Base-by-base conservation (phyloP, 768 basidiomycete species). In the Russula ochroleuca region DNA sequence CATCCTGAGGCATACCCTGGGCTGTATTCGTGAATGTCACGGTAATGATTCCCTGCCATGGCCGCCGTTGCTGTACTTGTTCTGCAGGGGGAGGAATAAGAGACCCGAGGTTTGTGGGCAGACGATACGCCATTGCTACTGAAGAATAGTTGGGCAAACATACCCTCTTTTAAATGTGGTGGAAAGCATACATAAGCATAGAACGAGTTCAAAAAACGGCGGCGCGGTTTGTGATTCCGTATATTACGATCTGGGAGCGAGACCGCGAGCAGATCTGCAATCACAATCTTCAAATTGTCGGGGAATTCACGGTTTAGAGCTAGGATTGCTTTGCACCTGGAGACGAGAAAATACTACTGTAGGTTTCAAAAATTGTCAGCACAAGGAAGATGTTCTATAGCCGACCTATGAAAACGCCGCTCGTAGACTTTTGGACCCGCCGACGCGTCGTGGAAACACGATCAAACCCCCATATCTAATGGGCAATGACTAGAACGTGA, bases 71-170 rank as follows among this genome's bases (percentile, higher is more conserved):
- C 33, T 70, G 69, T 41, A 72, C 67, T 72, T 83, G 84, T 21
- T 77, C 75, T 63, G 73, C 75, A 57, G 83, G 83, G 67, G 83
- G 78, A 61, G 85, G 83, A 70, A 86, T 76, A 72, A 84, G 77
- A 67, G 79, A 76, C 72, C 83, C 83, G 65, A 85, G 78, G 68
- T 83, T 80, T 54, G 85, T 81, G 68, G 84, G 85, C 69, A 86
- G 74, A 71, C 83, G 83, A 75, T 83, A 84, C 73, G 82, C 81
- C 83, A 85, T 85, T 67, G 51, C 48, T 57, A 28, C 25, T 52
- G 57, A 28, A 13, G 48, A 28, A 47, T 41, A 15, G 23, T 40
- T 28, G 54, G 35, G 54, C 35, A 37, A 61, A 49, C 57, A 50
- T 58, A 15, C 43, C 21, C 59, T 61, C 63, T 58, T 63, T 64